Base-by-base conservation (phyloP, 495 filamentous ascomycete species). In the Chlorociboria aeruginascens region DNA sequence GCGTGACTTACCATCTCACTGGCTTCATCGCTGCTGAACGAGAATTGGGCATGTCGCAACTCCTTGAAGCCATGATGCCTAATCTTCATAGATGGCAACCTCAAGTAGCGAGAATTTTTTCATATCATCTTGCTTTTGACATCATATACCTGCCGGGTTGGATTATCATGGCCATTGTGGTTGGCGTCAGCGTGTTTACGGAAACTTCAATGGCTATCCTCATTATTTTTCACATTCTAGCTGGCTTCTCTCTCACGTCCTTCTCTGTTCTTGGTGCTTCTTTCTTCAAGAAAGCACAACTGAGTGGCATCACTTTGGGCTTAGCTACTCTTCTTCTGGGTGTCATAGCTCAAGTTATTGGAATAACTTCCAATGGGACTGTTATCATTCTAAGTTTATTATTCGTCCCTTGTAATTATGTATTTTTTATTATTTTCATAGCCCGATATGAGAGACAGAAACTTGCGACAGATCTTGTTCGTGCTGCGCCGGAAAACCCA, bases 51-150 rank as follows among this genome's bases (percentile, higher is more conserved):
- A 85, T 89, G 74, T 81, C 83, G 29, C 82, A 84, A 36, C 67
- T 92, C 36, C 69, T 89, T 38, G 86, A 92, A 62, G 80, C 84
- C 33, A 89, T 86, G 79, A 86, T 88, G 74, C 77, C 80, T 16
- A 83, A 81, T 51, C 61, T 63, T 20, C 65, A 67, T 20, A 65
- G 68, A 11, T 86, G 82, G 82, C 61, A 82, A 54, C 77, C 77
- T 11, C 85, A 89, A 66, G 66, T 73, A 28, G 76, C 79, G 13
- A 71, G 86, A 3, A 61, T 89, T 8, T 45, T 81, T 17, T 75
- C 81, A 0, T 79, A 85, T 52, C 79, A 85, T 55, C 45, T 85
- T 9, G 72, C 82, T 2, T 85, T 89, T 58, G 73, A 77, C 40
- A 49, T 78, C 7, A 67, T 85, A 8, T 92, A 89, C 57, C 59